Evolutionary conservation across 495 filamentous ascomycete genomes (phyloP).

Genomic region (Parathielavia appendiculata): DNA sequence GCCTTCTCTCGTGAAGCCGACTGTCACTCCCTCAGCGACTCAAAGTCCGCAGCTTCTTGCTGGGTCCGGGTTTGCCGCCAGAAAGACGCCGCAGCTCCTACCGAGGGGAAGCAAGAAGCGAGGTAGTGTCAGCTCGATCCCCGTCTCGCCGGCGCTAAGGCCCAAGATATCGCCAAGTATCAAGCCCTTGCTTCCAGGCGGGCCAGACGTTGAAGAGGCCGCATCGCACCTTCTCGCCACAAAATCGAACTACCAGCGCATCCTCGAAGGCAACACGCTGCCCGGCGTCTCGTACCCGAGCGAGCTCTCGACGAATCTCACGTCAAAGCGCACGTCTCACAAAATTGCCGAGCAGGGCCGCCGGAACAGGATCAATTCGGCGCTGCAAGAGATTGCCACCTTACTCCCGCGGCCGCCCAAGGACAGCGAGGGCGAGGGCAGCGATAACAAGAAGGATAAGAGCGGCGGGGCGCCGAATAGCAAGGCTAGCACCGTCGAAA

Average conservation of each 20-base stretch:
- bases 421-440: slow-evolving; percentile 40
- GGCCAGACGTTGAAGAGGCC: slow-evolving; percentile 52
- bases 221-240: slow-evolving; percentile 82
- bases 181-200: slow-evolving; percentile 79
- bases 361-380: slow-evolving; percentile 90
- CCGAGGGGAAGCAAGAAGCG: slow-evolving; percentile 61
- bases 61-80: slow-evolving; percentile 31
- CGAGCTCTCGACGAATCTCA: slow-evolving; percentile 84
- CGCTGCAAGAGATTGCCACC: slow-evolving; percentile 83
- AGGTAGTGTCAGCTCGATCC: slow-evolving; percentile 67
- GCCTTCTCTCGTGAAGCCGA: slow-evolving; percentile 39
- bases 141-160: slow-evolving; percentile 72
- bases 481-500: slow-evolving; percentile 94
- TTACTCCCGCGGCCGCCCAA: slow-evolving; percentile 57
- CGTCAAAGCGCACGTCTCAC: slow-evolving; percentile 94
- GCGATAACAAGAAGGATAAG: slow-evolving; percentile 25
- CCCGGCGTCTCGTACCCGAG: slow-evolving; percentile 89
- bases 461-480: slow-evolving; percentile 58
- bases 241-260: slow-evolving; percentile 98
- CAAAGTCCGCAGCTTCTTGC: slow-evolving; percentile 51
- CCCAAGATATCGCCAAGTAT: slow-evolving; percentile 93
- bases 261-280: slow-evolving; percentile 84
- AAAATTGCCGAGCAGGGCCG: slow-evolving; percentile 97
- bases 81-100: slow-evolving; percentile 44
- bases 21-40: slow-evolving; percentile 38